Evolutionary conservation across 805 yeast genomes (phyloP).

Genomic region (Wickerhamomyces xylosicus): DNA sequence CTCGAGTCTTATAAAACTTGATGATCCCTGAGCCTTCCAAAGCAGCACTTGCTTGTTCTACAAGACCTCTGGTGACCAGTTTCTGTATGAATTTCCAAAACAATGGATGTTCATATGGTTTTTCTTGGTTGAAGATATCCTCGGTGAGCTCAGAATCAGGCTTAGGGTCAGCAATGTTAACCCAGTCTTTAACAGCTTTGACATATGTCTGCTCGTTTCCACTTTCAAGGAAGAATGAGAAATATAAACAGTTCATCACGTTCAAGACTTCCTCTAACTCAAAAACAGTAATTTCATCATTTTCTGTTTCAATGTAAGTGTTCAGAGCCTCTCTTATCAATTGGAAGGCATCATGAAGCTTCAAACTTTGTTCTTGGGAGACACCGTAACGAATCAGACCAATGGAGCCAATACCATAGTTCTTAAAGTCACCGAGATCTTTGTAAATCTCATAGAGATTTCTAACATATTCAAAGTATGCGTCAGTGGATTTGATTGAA

Average conservation of each 20-base stretch:
- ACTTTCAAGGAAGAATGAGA: slow-evolving; percentile 32
- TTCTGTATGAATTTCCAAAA: slow-evolving; percentile 59
- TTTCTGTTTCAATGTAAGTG: slow-evolving; percentile 20
- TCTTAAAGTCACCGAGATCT: slow-evolving; percentile 32
- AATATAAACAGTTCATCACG: slow-evolving; percentile 48
- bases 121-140: slow-evolving; percentile 29
- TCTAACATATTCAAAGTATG: slow-evolving; percentile 37
- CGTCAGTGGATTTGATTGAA: slow-evolving; percentile 29
- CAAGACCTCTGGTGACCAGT: slow-evolving; percentile 50
- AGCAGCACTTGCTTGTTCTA: slow-evolving; percentile 41
- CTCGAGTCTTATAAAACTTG: slow-evolving; percentile 14
- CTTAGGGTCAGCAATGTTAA: slow-evolving; percentile 58
- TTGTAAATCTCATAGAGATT: slow-evolving; percentile 43
- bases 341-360: slow-evolving; percentile 25
- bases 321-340: slow-evolving; percentile 25
- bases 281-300: slow-evolving; percentile 19
- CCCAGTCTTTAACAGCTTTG: slow-evolving; percentile 41
- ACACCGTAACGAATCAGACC: slow-evolving; percentile 26
- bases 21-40: slow-evolving; percentile 31
- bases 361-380: slow-evolving; percentile 24
- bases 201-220: slow-evolving; percentile 25
- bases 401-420: slow-evolving; percentile 29
- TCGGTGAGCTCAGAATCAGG: slow-evolving; percentile 46
- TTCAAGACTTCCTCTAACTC: slow-evolving; percentile 36
- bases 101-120: slow-evolving; percentile 36